Evolutionary conservation across 2,329 filamentous ascomycete genomes (phyloP).

Genomic region (Aspergillus sp.): DNA sequence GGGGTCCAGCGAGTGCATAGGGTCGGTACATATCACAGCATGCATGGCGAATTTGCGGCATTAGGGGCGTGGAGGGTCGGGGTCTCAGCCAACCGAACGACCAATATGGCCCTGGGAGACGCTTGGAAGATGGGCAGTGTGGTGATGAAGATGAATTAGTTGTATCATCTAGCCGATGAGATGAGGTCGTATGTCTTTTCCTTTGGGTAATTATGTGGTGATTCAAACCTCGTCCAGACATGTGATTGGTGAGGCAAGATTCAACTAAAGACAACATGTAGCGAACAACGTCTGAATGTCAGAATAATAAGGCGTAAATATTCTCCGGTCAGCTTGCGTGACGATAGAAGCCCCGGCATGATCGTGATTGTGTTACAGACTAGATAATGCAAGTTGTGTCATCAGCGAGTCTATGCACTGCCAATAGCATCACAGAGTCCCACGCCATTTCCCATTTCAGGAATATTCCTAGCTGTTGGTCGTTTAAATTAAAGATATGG

Average conservation of each 20-base stretch:
- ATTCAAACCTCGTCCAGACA: background rate
- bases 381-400: background rate
- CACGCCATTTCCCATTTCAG: too few relatives aligned
- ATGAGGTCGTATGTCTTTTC: too few relatives aligned
- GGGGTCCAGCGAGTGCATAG: background rate
- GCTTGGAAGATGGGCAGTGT: background rate
- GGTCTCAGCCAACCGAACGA: background rate
- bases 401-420: background rate
- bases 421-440: too few relatives aligned
- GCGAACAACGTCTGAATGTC: background rate
- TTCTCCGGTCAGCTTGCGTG: background rate
- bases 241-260: background rate
- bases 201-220: too few relatives aligned
- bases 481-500: too few relatives aligned
- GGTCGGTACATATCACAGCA: slow-evolving; percentile 24
- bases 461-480: too few relatives aligned
- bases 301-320: background rate
- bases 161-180: too few relatives aligned
- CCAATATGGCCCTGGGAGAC: background rate
- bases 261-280: too few relatives aligned
- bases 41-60: slow-evolving; percentile 25
- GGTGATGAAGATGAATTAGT: background rate
- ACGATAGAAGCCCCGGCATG: background rate
- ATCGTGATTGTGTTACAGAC: background rate
- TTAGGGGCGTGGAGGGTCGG: slow-evolving; percentile 22